phyloP scores from a whole-genome alignment of 306 rosid species.

The Lupinus albus region DNA sequence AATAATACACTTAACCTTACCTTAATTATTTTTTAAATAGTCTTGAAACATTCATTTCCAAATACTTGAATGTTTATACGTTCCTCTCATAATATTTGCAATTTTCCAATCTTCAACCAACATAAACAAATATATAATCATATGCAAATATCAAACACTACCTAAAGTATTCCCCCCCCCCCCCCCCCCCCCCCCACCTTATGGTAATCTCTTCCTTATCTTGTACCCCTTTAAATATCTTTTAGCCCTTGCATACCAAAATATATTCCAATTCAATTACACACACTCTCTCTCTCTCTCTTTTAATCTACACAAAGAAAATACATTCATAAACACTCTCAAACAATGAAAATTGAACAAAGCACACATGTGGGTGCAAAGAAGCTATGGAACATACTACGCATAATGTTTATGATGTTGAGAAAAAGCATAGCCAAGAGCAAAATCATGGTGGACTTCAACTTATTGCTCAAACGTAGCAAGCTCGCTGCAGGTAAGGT shows the following conservation, averaged over 20 bases:
- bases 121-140: too few species aligned
- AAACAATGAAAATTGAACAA: conserved; percentile 65
- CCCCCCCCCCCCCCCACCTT: not conserved
- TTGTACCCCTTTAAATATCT: conserved; percentile 37
- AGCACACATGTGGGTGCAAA: conserved; percentile 56
- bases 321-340: not conserved
- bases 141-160: too few species aligned
- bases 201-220: not conserved
- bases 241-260: not conserved
- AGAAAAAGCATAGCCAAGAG: conserved; percentile 71
- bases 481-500: conserved; percentile 77
- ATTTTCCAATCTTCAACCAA: too few species aligned
- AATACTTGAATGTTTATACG: too few species aligned
- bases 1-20: too few species aligned
- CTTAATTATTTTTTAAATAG: too few species aligned
- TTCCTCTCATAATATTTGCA: too few species aligned
- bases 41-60: too few species aligned
- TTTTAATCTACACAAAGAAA: not conserved
- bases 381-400: conserved; percentile 63
- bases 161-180: too few species aligned
- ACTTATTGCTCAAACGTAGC: conserved; percentile 65
- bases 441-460: conserved; percentile 56
- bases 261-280: not conserved
- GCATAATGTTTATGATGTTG: conserved; percentile 62
- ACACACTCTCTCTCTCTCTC: not conserved